Evolutionary conservation across 2,329 filamentous ascomycete genomes (phyloP).

Genomic region (Lasiodiplodia hormozganensis): DNA sequence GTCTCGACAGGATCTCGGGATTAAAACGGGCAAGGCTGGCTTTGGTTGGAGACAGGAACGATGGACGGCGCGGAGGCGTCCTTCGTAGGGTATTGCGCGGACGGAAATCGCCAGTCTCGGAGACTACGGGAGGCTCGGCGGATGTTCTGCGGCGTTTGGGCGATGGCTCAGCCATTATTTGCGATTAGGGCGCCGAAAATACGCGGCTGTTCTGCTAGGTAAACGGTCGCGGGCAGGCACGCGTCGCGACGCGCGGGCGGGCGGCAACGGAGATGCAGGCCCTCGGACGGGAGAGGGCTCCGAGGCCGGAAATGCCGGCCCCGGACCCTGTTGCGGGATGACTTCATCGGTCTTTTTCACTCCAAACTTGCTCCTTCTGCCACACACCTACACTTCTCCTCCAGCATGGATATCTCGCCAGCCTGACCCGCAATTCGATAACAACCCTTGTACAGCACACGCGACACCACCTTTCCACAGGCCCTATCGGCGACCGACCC

Average conservation of each 20-base stretch:
- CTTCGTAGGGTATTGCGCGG: constrained; percentile 34
- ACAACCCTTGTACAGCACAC: neutral
- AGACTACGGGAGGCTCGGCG: constrained; percentile 11
- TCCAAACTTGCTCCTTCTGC: neutral
- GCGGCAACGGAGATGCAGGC: neutral
- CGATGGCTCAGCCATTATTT: constrained; percentile 25
- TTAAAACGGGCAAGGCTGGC: constrained; percentile 49
- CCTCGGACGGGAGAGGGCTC: constrained; percentile 10
- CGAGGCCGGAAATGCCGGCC: neutral
- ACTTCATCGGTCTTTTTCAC: constrained; percentile 29
- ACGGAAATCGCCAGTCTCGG: constrained; percentile 23
- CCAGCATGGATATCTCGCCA: neutral
- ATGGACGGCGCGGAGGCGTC: constrained; percentile 43
- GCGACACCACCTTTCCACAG: neutral
- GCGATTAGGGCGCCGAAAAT: neutral
- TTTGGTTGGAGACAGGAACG: constrained; percentile 50
- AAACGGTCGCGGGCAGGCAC: neutral
- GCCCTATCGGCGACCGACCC: no score
- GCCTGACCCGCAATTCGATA: neutral
- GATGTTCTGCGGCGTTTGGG: constrained; percentile 46
- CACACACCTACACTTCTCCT: neutral
- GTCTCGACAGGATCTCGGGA: constrained; percentile 35
- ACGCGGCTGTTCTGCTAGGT: neutral
- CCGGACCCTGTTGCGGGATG: constrained; percentile 6
- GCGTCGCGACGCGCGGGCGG: constrained; percentile 12